phyloP scores from a whole-genome alignment of 1,284 basidiomycete genomes.

The Cryptococcus amylolentus region DNA sequence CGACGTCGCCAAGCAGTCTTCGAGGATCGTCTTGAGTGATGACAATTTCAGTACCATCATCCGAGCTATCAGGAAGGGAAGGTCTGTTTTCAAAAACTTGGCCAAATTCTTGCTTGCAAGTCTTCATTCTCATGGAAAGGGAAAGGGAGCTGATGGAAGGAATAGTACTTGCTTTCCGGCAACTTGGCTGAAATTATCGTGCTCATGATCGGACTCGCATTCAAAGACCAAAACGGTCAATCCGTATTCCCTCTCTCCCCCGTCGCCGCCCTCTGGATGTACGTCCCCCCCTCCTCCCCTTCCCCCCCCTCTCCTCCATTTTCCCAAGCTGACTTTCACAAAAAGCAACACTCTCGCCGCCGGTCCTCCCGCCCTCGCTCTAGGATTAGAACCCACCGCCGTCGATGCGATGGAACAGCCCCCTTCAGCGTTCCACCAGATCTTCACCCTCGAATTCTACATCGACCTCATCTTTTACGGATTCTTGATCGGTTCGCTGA shows the following conservation, averaged over 20 bases:
- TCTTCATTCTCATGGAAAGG: not conserved
- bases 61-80: slow-evolving; percentile 64
- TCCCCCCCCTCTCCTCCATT: not conserved
- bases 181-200: slow-evolving; percentile 63
- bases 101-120: slow-evolving; percentile 48
- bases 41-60: slow-evolving; percentile 71
- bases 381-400: slow-evolving; percentile 60
- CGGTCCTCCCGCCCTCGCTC: slow-evolving; percentile 59
- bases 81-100: slow-evolving; percentile 54
- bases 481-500: slow-evolving; percentile 59
- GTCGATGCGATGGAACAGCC: slow-evolving; percentile 59
- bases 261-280: slow-evolving; percentile 62
- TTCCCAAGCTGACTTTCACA: not conserved
- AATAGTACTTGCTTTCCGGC: slow-evolving; percentile 54
- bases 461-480: slow-evolving; percentile 64
- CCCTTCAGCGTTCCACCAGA: slow-evolving; percentile 55
- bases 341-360: slow-evolving; percentile 52
- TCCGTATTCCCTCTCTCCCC: slow-evolving; percentile 68
- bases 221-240: slow-evolving; percentile 57
- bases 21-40: slow-evolving; percentile 64
- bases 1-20: slow-evolving; percentile 61
- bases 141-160: not conserved
- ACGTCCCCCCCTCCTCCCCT: not conserved
- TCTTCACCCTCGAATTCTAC: slow-evolving; percentile 57
- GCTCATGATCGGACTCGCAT: slow-evolving; percentile 63